Base-by-base conservation (phyloP, 1,284 basidiomycete genomes). In the Pterulicium gracile region DNA sequence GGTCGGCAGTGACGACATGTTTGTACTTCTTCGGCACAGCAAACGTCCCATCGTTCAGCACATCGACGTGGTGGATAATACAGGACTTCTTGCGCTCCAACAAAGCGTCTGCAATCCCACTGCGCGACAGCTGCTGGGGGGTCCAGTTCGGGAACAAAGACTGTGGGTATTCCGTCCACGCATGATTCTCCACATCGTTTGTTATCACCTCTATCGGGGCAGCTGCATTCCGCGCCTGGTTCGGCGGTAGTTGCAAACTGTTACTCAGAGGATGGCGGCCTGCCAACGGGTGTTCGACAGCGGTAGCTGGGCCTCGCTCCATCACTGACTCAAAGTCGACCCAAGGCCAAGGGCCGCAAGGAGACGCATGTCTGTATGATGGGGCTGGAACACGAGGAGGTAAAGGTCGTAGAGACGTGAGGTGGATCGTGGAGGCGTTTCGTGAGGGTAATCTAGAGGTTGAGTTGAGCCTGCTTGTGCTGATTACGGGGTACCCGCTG, bases 111-210 rank as follows among this genome's bases (percentile, higher is more conserved):
- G 53, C 50, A 20, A 72, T 63, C 4, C 62, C 59, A 48, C 72
- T 74, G 44, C 67, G 69, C 19, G 57, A 52, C 45, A 75, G 69
- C 52, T 78, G 75, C 1, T 51, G 53, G 1, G 52, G 55, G 0
- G 72, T 74, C 75, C 75, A 78, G 50, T 78, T 78, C 0, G 65
- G 67, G 54, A 72, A 78, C 2, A 66, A 53, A 0, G 64, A 64
- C 50, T 76, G 69, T 0, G 75, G 76, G 55, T 78, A 78, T 48
- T 57, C 56, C 42, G 53, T 55, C 73, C 74, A 76, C 47, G 56
- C 47, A 20, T 56, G 32, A 3, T 13, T 1, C 4, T 20, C 45
- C 36, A 12, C 15, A 19, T 15, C 10, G 36, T 35, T 42, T 3
- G 34, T 27, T 23, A 19, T 20, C n/a, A n/a, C n/a, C 15, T 34